Evolutionary conservation across 2,329 filamentous ascomycete species (phyloP), one percentile per base, ranked within the genome.

Genomic region (Talaromyces marneffei): DNA sequence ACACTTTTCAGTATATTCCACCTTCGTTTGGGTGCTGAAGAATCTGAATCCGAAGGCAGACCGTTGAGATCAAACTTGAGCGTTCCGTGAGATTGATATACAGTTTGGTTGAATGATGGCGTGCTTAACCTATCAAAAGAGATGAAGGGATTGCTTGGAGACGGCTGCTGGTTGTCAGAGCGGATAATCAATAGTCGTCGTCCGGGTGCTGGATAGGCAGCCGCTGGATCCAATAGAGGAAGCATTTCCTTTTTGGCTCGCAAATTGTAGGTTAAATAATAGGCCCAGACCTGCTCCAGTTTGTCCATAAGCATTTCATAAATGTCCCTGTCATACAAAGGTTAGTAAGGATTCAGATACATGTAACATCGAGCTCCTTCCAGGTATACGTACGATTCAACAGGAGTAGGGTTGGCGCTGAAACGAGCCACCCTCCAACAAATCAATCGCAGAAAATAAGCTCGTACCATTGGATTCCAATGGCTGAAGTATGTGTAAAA

Each of bases 401-500:
- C 73, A 29, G 86, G 82, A 48, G 85, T 84, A 23, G 85, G 80
- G 52, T 82, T 84, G 16, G 87, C 90, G 57, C 87, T 84, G 69
- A 89, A 89, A 65, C 92, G 83, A 65, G 89, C 93, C 53, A 97
- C 80, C 63, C 92, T 85, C 92, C 92, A 97, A 75, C 91, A 96
- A 23, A 96, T 76, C 55, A 97, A 78, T 52, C 92, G 90, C 84
- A 96, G 94, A 72, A 88, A 97, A 74, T 96, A 97, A 14, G 91
- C 89, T 63, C 92, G 85, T 23, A 96, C 91, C 92, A 96, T 96
- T 0, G 92, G 91, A 70, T 91, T 96, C 92, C 92, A 96, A 70
- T 96, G 91, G 70, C 89, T 93, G 77, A 96, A 97, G 64, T 91
- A 87, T 63, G 85, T 85, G 70, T 90, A 86, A 72, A 96, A 96